Conservation (phyloP, 1,284 basidiomycete species). For the Erythrobasidium hasegawianum region DNA sequence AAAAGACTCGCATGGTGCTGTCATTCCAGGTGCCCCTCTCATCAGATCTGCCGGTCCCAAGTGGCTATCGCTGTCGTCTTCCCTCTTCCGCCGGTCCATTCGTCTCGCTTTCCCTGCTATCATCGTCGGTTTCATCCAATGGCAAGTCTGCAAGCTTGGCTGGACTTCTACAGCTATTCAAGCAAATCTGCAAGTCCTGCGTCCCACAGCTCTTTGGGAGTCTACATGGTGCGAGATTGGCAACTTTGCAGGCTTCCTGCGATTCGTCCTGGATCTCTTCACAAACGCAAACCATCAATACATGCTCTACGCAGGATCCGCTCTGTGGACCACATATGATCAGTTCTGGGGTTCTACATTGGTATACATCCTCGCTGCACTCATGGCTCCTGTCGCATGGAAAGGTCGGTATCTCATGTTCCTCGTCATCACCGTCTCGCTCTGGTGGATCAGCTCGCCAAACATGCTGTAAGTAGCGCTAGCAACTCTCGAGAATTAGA, state of each 20-base stretch:
- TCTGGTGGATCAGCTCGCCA: slow-evolving; percentile 48
- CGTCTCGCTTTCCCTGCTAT: slow-evolving; percentile 50
- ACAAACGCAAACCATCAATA: slow-evolving; percentile 50
- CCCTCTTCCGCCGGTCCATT: slow-evolving; percentile 50
- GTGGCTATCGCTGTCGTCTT: slow-evolving; percentile 48
- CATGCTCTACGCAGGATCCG: slow-evolving; percentile 50
- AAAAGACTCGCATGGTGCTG: slow-evolving; percentile 47
- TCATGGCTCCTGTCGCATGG: slow-evolving; percentile 47
- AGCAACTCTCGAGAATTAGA: too few species aligned
- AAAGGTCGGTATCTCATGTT: slow-evolving; percentile 49
- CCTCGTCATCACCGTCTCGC: slow-evolving; percentile 43
- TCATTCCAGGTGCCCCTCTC: slow-evolving; percentile 46
- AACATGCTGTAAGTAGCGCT: slow-evolving; percentile 45
- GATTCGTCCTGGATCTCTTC: slow-evolving; percentile 49
- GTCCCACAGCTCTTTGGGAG: slow-evolving; percentile 47
- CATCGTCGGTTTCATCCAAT: slow-evolving; percentile 50
- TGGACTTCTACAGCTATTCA: slow-evolving; percentile 46
- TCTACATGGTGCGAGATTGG: slow-evolving; percentile 50
- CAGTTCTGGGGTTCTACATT: slow-evolving; percentile 52
- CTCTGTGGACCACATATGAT: slow-evolving; percentile 51
- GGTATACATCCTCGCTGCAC: slow-evolving; percentile 50
- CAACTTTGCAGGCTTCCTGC: slow-evolving; percentile 49
- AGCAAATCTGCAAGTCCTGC: slow-evolving; percentile 43
- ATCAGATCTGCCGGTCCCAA: slow-evolving; percentile 46
- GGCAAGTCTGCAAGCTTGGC: slow-evolving; percentile 45